Conservation (phyloP, 73 alveolate genomes). For the Uronychia binucleata region DNA sequence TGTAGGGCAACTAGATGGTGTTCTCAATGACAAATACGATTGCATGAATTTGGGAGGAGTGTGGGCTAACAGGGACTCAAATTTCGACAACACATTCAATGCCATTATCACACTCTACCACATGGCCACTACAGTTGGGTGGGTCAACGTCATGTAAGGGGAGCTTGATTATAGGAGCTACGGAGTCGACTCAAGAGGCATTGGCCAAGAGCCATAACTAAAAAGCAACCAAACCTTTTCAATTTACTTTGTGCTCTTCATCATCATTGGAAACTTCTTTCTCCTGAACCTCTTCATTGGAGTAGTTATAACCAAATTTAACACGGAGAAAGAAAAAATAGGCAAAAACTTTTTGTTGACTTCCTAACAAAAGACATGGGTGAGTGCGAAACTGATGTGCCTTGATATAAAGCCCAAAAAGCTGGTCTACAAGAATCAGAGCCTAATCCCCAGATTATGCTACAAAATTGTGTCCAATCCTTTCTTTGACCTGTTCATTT, state of each 20-base stretch:
- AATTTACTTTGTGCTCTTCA: conserved; percentile 18
- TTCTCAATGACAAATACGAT: conserved; percentile 11
- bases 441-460: background rate
- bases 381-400: conserved; percentile 6
- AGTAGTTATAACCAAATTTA: conserved; percentile 50
- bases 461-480: background rate
- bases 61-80: conserved; percentile 46
- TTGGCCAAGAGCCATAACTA: conserved; percentile 24
- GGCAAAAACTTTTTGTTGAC: conserved; percentile 30
- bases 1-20: too few species aligned
- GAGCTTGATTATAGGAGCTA: too few species aligned
- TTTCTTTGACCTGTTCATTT: background rate
- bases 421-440: background rate
- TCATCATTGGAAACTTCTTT: conserved; percentile 37
- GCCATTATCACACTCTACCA: conserved; percentile 39
- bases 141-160: conserved; percentile 52
- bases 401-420: conserved; percentile 15
- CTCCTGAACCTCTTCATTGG: conserved; percentile 55
- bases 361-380: conserved; percentile 27
- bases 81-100: conserved; percentile 49
- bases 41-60: conserved; percentile 54
- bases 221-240: background rate
- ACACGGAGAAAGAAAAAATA: conserved; percentile 55
- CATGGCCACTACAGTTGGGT: conserved; percentile 56
- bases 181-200: conserved; percentile 21